phyloP scores from a whole-genome alignment of 345 rosid species.

The Citropsis articulata region DNA sequence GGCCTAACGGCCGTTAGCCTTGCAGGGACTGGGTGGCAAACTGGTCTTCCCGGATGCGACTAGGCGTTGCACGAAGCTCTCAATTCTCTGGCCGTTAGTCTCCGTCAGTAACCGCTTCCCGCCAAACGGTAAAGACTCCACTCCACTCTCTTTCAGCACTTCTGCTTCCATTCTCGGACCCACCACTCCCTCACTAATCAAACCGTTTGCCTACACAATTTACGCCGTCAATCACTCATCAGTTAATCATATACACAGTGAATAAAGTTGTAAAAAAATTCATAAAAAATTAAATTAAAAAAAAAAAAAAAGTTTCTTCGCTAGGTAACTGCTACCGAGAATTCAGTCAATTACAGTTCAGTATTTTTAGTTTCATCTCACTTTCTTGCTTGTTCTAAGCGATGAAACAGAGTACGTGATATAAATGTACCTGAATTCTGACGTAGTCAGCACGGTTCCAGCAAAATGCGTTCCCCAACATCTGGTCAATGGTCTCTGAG shows the following conservation, averaged over 20 bases:
- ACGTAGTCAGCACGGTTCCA: conserved; percentile 92
- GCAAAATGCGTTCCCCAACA: conserved; percentile 92
- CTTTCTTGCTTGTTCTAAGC: conserved; percentile 3
- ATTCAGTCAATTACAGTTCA: not conserved
- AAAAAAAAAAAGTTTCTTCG: too few species aligned
- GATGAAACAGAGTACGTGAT: conserved; percentile 19
- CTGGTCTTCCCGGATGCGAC: conserved; percentile 75
- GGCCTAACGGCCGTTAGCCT: conserved; percentile 64
- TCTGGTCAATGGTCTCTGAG: conserved; percentile 91
- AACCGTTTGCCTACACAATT: conserved; percentile 58
- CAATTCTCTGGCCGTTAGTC: conserved; percentile 79
- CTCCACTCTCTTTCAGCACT: conserved; percentile 71
- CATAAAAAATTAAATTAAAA: not conserved
- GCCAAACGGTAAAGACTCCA: conserved; percentile 87
- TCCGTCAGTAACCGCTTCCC: conserved; percentile 81
- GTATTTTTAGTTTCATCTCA: not conserved
- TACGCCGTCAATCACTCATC: conserved; percentile 25
- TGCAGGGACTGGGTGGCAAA: conserved; percentile 86
- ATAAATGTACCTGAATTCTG: conserved; percentile 73
- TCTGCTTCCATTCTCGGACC: conserved; percentile 44
- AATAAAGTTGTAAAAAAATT: too few species aligned
- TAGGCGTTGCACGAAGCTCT: conserved; percentile 72
- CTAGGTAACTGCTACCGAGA: not conserved
- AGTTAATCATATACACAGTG: not conserved
- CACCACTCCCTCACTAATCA: conserved; percentile 38